phyloP scores from a whole-genome alignment of 176 grass and related monocot species.

The Bonia amplexicaulis region DNA sequence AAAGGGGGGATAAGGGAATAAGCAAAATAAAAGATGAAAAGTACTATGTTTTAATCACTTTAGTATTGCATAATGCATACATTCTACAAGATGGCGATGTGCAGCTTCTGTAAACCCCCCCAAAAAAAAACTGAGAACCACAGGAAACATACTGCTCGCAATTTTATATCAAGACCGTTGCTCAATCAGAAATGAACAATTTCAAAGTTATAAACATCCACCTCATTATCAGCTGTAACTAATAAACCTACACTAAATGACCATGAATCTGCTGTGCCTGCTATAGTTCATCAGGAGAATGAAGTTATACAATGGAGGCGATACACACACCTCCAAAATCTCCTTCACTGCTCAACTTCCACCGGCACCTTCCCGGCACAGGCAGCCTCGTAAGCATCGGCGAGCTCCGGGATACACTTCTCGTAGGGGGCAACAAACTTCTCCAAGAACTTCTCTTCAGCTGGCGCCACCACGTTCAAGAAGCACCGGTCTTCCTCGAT shows the following conservation, averaged over 20 bases:
- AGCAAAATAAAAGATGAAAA: too few relatives aligned
- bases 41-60: too few relatives aligned
- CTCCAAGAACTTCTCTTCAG: slow-evolving; percentile 64
- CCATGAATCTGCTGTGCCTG: slow-evolving; percentile 4
- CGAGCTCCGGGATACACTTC: slow-evolving; percentile 45
- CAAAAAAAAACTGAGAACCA: not conserved
- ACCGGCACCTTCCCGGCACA: not conserved
- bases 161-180: not conserved
- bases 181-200: too few relatives aligned
- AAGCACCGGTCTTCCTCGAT: slow-evolving; percentile 47
- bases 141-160: not conserved
- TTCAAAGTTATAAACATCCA: slow-evolving; percentile 20
- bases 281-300: slow-evolving; percentile 30
- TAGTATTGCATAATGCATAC: too few relatives aligned
- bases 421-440: slow-evolving; percentile 56
- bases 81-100: not conserved
- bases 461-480: slow-evolving; percentile 35
- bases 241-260: slow-evolving; percentile 24
- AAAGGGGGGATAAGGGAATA: too few relatives aligned
- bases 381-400: slow-evolving; percentile 43
- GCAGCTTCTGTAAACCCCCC: too few relatives aligned
- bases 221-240: not conserved
- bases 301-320: not conserved
- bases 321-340: not conserved
- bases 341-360: not conserved